These are phyloP conservation scores for Ganoderma leucocontextum DNA, from an alignment of 1,284 basidiomycete species.

Conservation along the genomic window DNA sequence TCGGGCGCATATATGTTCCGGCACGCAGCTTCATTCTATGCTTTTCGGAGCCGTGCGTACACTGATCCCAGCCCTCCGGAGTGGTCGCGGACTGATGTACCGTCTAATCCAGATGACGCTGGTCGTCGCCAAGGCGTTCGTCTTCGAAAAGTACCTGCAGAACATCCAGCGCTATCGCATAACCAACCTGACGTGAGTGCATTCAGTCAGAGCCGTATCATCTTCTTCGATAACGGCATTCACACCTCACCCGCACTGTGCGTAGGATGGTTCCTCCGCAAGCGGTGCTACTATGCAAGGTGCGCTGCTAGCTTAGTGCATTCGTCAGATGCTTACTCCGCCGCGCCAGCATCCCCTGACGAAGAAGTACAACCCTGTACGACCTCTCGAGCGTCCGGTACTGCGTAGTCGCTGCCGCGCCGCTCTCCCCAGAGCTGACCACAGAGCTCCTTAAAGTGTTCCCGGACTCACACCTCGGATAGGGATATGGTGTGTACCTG, in stretches of 20 bases:
- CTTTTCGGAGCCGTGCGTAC: constrained; percentile 10
- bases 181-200: constrained; percentile 65
- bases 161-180: constrained; percentile 73
- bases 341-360: constrained; percentile 65
- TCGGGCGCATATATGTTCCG: not conserved
- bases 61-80: not conserved
- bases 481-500: constrained; percentile 62
- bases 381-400: constrained; percentile 67
- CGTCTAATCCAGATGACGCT: constrained; percentile 38
- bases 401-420: constrained; percentile 76
- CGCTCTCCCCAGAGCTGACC: constrained; percentile 73
- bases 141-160: constrained; percentile 67
- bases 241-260: constrained; percentile 19
- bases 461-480: constrained; percentile 66
- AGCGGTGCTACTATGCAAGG: constrained; percentile 65
- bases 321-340: too few species aligned
- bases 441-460: constrained; percentile 61
- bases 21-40: not conserved
- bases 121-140: constrained; percentile 79
- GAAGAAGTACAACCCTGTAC: constrained; percentile 72
- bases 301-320: constrained; percentile 33
- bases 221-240: not conserved
- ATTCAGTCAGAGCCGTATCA: too few species aligned
- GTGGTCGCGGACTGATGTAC: not conserved
- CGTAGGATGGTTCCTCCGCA: constrained; percentile 40